Evolutionary conservation across 495 filamentous ascomycete genomes (phyloP), one percentile per base, ranked within the genome.

Genomic region (Penicillium simplicissimum): DNA sequence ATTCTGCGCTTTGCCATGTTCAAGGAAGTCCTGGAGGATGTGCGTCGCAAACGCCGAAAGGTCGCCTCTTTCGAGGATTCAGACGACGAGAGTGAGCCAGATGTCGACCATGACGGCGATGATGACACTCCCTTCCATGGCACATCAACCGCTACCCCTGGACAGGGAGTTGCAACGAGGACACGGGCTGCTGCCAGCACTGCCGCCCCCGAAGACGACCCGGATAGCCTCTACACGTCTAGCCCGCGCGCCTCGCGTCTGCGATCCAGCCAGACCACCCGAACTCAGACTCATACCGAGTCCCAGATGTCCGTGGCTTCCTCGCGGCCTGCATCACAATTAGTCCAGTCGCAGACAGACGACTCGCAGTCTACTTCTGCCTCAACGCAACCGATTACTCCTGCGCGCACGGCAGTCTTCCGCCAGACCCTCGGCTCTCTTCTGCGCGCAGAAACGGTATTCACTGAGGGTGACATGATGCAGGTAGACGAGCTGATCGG

Each of bases 1-100:
- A 96, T 99, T 66, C 79, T 99, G 38, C 85, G 95, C 28, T 99
- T 97, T 70, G 95, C 95, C 17, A 86, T 99, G 57, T 99, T 98
- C 84, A 99, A 99, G 74, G 95, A 99, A 78, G 87, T 99, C 17
- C 79, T 96, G 21, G 90, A 95, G 72, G 90, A 91, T 64, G 91
- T 93, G 71, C 90, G 92, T 45, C 84, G 87, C 61, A 94, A 93
- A 79, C 73, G 85, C 58, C 80, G 85, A 62, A 87, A 85, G 70
- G 75, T 82, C 8, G 79, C 74, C 23, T 77, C 60, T 60, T 79
- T 72, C 69, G 81, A 83, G 15, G 80, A 81, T 53, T 79, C 75
- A n/a, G 76, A 77, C 17, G 82, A 82, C 2, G 69, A 73, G 35
- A 71, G 70, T 33, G 72, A 75, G 7, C 56, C 63, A 17, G 80